A percentile compares a stretch with the other conserved stretches of the same genome.
phyloP scores from a whole-genome alignment of 495 filamentous ascomycete genomes.

The Neurospora sp. region DNA sequence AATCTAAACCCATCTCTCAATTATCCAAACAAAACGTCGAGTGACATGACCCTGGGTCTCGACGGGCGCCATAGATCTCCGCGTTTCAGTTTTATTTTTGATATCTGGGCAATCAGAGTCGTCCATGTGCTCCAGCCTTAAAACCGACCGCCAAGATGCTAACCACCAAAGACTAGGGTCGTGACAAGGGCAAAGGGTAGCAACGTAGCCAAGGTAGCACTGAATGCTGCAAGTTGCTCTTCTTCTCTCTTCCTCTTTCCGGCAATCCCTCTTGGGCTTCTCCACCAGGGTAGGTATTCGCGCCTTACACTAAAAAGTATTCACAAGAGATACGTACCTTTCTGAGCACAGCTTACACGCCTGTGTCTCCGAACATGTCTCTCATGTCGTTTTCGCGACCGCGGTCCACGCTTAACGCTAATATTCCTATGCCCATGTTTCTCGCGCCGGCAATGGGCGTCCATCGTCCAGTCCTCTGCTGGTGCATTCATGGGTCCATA shows the following conservation, averaged over 20 bases:
- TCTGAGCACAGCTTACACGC: neutral
- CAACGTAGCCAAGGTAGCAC: constrained; percentile 12
- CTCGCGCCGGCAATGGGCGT: constrained; percentile 15
- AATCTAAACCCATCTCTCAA: constrained; percentile 5
- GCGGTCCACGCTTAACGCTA: constrained; percentile 13
- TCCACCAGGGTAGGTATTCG: neutral
- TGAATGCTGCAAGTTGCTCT: neutral
- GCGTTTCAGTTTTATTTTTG: constrained; percentile 36
- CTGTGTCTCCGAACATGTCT: constrained; percentile 4
- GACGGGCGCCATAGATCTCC: constrained; percentile 20
- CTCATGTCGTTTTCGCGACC: constrained; percentile 1
- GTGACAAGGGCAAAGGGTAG: constrained; percentile 1
- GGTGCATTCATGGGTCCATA: constrained; percentile 24
- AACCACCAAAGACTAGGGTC: neutral
- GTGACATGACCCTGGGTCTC: constrained; percentile 7
- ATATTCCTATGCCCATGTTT: constrained; percentile 4
- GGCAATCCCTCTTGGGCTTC: neutral
- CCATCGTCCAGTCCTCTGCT: constrained; percentile 11
- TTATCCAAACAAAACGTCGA: constrained; percentile 6
- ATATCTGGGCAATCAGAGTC: constrained; percentile 12
- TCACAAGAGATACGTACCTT: neutral
- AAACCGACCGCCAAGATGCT: neutral
- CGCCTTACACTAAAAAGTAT: neutral
- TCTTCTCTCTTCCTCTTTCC: neutral
- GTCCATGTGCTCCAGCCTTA: constrained; percentile 17